Evolutionary conservation across 78 protist species (phyloP), one percentile per base, ranked within the genome.

Genomic region (Dictyostelium purpureum): DNA sequence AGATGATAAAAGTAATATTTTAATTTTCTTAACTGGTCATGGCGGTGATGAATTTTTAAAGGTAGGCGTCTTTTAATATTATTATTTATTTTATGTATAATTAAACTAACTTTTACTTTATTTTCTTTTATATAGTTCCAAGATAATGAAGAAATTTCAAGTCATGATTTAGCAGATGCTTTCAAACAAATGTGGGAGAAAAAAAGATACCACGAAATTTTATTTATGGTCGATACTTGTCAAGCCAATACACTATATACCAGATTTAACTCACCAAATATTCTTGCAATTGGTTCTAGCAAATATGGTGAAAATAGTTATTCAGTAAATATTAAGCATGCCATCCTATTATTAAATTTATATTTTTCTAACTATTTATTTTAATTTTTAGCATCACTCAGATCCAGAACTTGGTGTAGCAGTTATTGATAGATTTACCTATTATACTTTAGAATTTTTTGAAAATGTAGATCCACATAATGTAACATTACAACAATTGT

Each of bases 21-120:
- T 98, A 35, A 69, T 98, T 5, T 98, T 90, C 81, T 43, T 98
- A 56, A 56, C 94, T 74, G 99, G 99, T 31, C 99, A 98, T 67
- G 99, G 99, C 26, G 99, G 99, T 33, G 97, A 98, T 66, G 97
- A 98, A 59, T 98, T 98, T 71, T 61, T 98, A 52, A 98, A 81
- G n/a, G n/a, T n/a, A n/a, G n/a, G n/a, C n/a, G n/a, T n/a, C n/a
- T n/a, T 6, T 43, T 66, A 66, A 28, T 6, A 16, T n/a, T 7
- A 38, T n/a, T n/a, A n/a, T n/a, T n/a, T n/a, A n/a, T n/a, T n/a
- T n/a, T n/a, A n/a, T n/a, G n/a, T n/a, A n/a, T n/a, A n/a, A n/a
- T n/a, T n/a, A n/a, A 47, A 47, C 52, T 11, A 47, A 47, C 52
- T 47, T 47, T 47, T 47, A 10, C 52, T 47, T 47, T 47, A n/a